These are phyloP conservation scores for Eucalyptus marginata DNA, from an alignment of 345 rosid species.

Conservation along the genomic window DNA sequence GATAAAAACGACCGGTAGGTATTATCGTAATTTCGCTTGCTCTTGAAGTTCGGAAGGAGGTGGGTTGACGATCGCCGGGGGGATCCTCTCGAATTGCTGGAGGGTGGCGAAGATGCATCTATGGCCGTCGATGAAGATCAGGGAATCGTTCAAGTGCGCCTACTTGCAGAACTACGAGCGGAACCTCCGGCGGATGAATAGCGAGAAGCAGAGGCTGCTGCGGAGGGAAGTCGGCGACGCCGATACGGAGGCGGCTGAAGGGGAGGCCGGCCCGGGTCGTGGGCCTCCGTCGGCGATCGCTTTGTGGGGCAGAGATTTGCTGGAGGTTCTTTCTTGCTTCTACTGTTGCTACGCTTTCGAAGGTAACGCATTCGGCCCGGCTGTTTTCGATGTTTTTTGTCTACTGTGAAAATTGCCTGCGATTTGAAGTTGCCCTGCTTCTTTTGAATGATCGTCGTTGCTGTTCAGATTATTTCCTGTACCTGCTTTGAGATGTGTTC, in stretches of 20 bases:
- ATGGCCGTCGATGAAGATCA: conserved; percentile 49
- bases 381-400: neutral
- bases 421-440: neutral
- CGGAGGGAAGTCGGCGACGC: neutral
- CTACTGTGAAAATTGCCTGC: neutral
- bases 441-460: neutral
- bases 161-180: conserved; percentile 37
- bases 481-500: neutral
- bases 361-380: conserved; percentile 9
- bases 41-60: neutral
- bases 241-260: neutral
- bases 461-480: neutral
- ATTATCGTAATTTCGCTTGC: neutral
- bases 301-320: conserved; percentile 11
- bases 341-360: conserved; percentile 51
- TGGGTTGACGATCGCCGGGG: neutral
- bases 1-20: neutral
- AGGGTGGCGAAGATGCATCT: conserved; percentile 35
- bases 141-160: conserved; percentile 49
- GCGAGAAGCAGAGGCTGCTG: conserved; percentile 28
- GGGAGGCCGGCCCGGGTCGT: neutral
- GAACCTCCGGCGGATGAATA: conserved; percentile 44
- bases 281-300: neutral
- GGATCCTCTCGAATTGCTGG: neutral
- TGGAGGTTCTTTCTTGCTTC: conserved; percentile 33